Evolutionary conservation across 257 asterid species (phyloP), one percentile per base, ranked within the genome.

Genomic region (Scutellaria barbata): DNA sequence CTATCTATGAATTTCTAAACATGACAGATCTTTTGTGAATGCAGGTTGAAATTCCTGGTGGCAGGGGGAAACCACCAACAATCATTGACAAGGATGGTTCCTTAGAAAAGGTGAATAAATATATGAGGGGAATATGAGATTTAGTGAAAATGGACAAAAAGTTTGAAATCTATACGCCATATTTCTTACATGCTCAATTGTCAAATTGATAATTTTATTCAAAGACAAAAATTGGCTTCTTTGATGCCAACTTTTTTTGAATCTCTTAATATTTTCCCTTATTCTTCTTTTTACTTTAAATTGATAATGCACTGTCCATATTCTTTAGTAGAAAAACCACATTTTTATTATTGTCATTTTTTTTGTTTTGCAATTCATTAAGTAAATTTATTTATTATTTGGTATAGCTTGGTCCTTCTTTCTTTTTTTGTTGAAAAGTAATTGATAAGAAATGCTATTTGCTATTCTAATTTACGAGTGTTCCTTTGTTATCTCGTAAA

Each of bases 61-160:
- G 87, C 67, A 85, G 85, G 81, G 98, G 96, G 63, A 95, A 85
- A 74, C 82, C 84, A 3, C 67, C 97, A 47, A 76, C 59, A 30
- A 20, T 81, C 41, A 74, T 95, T 63, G 82, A 88, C 86, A 88
- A 84, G 82, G 99, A 95, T 73, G 98, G 90, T 68, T 87, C 98
- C 39, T 74, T 95, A 63, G 68, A 76, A 72, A 85, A 95, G 93
- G 98, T 94, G 81, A 71, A 47, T 47, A 10, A 39, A 33, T 40
- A 62, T 18, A 55, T 41, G 30, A 63, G 39, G 73, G 40, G 45
- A n/a, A n/a, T 13, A 48, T 46, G 35, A 40, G 7, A 25, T 54
- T 42, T n/a, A 30, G 53, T 57, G 55, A 37, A 22, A 57, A 62
- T 40, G 13, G 53, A 35, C 12, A 46, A 41, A 11, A 9, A 48